These are phyloP conservation scores for Calocybe gambosa DNA, from an alignment of 1,284 basidiomycete species.

Conservation along the genomic window DNA sequence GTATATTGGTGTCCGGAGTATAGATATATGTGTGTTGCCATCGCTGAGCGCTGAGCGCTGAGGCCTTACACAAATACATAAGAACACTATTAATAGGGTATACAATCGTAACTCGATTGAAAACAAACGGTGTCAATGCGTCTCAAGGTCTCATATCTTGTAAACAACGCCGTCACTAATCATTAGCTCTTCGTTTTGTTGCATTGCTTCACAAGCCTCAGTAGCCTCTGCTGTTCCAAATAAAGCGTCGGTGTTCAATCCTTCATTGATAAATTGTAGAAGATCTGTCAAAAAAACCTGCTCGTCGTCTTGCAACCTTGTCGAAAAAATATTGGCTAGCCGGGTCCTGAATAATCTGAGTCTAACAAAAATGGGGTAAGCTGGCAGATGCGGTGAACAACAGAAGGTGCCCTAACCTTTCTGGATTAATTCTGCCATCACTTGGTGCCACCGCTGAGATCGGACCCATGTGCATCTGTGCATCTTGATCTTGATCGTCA, in stretches of 20 bases:
- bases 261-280: slow-evolving; percentile 76
- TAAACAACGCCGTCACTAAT: slow-evolving; percentile 77
- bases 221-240: slow-evolving; percentile 82
- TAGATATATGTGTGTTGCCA: too few relatives aligned
- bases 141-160: slow-evolving; percentile 57
- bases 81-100: too few relatives aligned
- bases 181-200: slow-evolving; percentile 83
- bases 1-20: too few relatives aligned
- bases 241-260: slow-evolving; percentile 58
- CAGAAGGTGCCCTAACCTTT: slow-evolving; percentile 40
- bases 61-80: too few relatives aligned
- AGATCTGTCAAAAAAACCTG: slow-evolving; percentile 68
- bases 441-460: slow-evolving; percentile 30
- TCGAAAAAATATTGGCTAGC: slow-evolving; percentile 67
- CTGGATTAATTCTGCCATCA: slow-evolving; percentile 35
- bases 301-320: slow-evolving; percentile 68
- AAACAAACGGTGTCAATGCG: too few relatives aligned
- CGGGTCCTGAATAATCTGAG: slow-evolving; percentile 73
- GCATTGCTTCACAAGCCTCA: slow-evolving; percentile 73
- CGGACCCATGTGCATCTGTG: slow-evolving; percentile 50
- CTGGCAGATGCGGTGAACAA: not conserved
- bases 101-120: too few relatives aligned
- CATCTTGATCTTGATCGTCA: slow-evolving; percentile 59
- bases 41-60: too few relatives aligned
- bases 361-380: slow-evolving; percentile 6